Percentiles rank a stretch among this genome's conserved stretches.
Evolutionary conservation across 495 filamentous ascomycete genomes (phyloP).

Genomic region (Gamarada debralockiae): DNA sequence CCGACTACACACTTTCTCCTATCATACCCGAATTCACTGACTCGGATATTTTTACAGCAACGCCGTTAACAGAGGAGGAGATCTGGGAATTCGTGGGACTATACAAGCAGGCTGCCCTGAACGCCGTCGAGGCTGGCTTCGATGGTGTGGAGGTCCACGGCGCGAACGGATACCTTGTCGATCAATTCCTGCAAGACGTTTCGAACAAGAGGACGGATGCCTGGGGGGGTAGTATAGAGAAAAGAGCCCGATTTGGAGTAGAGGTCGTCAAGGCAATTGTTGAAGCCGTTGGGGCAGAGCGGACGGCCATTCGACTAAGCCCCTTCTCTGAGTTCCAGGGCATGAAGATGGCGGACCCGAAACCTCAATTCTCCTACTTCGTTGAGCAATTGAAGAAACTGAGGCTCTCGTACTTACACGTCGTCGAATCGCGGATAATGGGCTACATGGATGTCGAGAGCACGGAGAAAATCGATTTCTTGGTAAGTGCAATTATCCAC

Average conservation of each 20-base stretch:
- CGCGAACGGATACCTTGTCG: constrained; percentile 71
- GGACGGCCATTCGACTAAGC: constrained; percentile 58
- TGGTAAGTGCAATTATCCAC: constrained; percentile 11
- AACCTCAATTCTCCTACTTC: constrained; percentile 59
- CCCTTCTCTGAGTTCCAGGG: constrained; percentile 65
- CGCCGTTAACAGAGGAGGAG: constrained; percentile 49
- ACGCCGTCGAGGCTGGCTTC: constrained; percentile 66
- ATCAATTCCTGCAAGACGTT: constrained; percentile 67
- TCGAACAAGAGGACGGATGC: constrained; percentile 60
- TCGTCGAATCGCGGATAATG: constrained; percentile 50
- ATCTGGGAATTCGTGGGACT: constrained; percentile 52
- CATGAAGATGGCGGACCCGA: constrained; percentile 62
- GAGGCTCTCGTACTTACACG: constrained; percentile 62
- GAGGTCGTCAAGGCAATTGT: constrained; percentile 61
- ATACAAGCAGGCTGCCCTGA: constrained; percentile 58
- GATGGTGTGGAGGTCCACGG: constrained; percentile 75
- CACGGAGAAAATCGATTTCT: constrained; percentile 48
- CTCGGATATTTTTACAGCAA: constrained; percentile 38
- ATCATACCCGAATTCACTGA: too few relatives aligned
- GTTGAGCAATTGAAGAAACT: constrained; percentile 47
- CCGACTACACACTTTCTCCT: too few relatives aligned
- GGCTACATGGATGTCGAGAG: constrained; percentile 32
- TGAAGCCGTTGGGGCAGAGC: constrained; percentile 59
- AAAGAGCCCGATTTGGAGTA: constrained; percentile 60
- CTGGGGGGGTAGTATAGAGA: constrained; percentile 72